Base-by-base conservation (phyloP, 768 basidiomycete species). In the Leucosporidium creatinivorum region DNA sequence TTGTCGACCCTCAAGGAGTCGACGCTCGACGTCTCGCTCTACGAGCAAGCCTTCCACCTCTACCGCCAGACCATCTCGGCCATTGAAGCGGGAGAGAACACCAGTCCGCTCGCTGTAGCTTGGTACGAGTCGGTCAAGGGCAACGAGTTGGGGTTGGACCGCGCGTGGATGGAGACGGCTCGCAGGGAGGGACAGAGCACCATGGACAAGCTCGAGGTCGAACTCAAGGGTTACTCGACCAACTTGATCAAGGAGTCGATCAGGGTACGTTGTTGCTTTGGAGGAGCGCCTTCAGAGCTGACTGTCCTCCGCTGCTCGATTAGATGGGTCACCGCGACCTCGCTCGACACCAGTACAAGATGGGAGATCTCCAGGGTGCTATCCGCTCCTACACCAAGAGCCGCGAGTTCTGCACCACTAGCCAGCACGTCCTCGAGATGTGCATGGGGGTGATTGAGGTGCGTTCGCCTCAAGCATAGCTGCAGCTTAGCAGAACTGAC, bases 241-340 rank as follows among this genome's bases (percentile, higher is more conserved):
- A 98, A 96, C 77, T 88, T 97, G 87, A 96, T 98, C 82, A 98
- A 96, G 79, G 94, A 98, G 83, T 93, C 90, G 82, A 93, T 96
- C 73, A 82, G 94, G 75, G 92, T 94, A 77, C 66, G 81, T 81
- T 21, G 54, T 18, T n/a, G 49, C 44, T 36, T 39, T 51, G 31
- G 60, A 17, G 21, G 49, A 47, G 30, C n/a, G 26, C 63, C 51
- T 47, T 47, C 49, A 52, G 26, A 39, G 25, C 44, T 48, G 58
- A 58, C 26, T 23, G 9, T n/a, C 57, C 39, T 44, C 39, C 39
- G 39, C 39, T 15, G 39, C 33, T 13, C 31, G 33, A 39, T 15
- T 76, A 93, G 91, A 91, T 94, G 90, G 89, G 85, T 0, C 86
- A 93, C 78, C 83, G 93, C 64, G 93, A 97, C 74, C 82, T 96